Percentiles rank a stretch among this genome's conserved stretches.
Conservation (phyloP, 1,139 yeast species). For the Groenewaldozyma sp. region DNA sequence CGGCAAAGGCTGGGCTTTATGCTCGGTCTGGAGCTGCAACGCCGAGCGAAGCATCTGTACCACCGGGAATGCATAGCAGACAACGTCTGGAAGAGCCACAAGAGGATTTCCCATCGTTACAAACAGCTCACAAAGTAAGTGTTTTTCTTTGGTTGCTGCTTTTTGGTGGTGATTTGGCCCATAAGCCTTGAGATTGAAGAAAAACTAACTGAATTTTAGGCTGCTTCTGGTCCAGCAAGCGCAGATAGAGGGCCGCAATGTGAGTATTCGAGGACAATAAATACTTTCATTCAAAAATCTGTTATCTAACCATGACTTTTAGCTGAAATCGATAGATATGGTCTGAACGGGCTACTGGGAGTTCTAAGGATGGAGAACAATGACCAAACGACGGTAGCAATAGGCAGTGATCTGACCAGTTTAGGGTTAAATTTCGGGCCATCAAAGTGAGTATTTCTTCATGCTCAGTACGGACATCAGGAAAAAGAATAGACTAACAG, state of each 20-base stretch:
- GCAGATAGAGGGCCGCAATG: too few relatives aligned
- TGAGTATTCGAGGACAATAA: too few relatives aligned
- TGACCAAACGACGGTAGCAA: conserved; percentile 61
- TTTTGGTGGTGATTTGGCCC: too few relatives aligned
- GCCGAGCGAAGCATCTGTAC: too few relatives aligned
- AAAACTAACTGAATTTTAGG: too few relatives aligned
- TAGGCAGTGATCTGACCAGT: conserved; percentile 75
- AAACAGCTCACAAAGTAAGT: conserved; percentile 2
- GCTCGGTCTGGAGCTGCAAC: too few relatives aligned
- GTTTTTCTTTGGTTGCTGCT: too few relatives aligned
- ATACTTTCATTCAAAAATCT: too few relatives aligned
- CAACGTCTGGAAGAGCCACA: background rate
- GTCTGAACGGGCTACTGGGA: conserved; percentile 63
- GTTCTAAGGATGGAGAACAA: conserved; percentile 59
- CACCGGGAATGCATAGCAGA: too few relatives aligned
- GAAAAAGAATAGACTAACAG: conserved; percentile 3
- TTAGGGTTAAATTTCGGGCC: conserved; percentile 56
- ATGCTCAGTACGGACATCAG: too few relatives aligned
- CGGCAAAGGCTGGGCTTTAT: conserved; percentile 8
- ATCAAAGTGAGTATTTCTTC: conserved; percentile 23
- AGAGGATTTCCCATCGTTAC: conserved; percentile 3
- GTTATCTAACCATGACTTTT: background rate
- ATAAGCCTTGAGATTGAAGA: too few relatives aligned
- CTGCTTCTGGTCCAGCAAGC: too few relatives aligned
- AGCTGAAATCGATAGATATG: conserved; percentile 39